Evolutionary conservation across 2,329 filamentous ascomycete species (phyloP), one percentile per base, ranked within the genome.

Genomic region (Hymenoscyphus albidus): DNA sequence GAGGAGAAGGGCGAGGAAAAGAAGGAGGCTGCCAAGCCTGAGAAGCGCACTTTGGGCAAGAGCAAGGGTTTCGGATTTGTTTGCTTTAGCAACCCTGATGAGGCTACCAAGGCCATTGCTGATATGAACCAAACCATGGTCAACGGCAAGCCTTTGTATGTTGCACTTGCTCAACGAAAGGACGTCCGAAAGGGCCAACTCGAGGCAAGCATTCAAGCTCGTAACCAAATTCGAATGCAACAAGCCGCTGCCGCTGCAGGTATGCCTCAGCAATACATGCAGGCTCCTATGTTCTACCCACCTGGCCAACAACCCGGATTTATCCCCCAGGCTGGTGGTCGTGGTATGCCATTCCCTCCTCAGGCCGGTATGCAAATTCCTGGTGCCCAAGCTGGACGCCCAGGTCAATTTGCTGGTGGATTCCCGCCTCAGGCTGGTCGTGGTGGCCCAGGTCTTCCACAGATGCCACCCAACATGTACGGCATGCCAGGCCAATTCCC

Each of bases 121-220:
- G 95, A 99, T 81, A 97, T 98, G 92, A 99, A 99, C 85, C 94
- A 98, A 85, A 93, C 95, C 80, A 99, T 99, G 95, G 85, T 98
- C 72, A 90, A 93, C 79, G 87, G 86, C 82, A 99, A 99, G 88
- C 95, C 95, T 64, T 85, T 99, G 67, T 99, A 99, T 77, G 95
- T 99, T 75, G 95, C 95, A 74, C 87, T 99, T 70, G 95, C 95
- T 70, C 95, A 99, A 85, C 94, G 95, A 82, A 99, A 99, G 88
- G 95, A 99, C 81, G 94, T 99, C 75, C 93, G 95, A 81, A 97
- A 97, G 88, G 97, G 88, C 83, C 95, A 98, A 85, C 92, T 99
- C 73, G 95, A 99, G 85, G 94, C 94, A 75, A 97, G 92, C 81
- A 99, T 99, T 80, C 95, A 98, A 83, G 94, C 95, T 79, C 93